These are phyloP conservation scores for Schizosaccharomyces osmophilus DNA, from an alignment of 805 yeast species.

Conservation along the genomic window DNA sequence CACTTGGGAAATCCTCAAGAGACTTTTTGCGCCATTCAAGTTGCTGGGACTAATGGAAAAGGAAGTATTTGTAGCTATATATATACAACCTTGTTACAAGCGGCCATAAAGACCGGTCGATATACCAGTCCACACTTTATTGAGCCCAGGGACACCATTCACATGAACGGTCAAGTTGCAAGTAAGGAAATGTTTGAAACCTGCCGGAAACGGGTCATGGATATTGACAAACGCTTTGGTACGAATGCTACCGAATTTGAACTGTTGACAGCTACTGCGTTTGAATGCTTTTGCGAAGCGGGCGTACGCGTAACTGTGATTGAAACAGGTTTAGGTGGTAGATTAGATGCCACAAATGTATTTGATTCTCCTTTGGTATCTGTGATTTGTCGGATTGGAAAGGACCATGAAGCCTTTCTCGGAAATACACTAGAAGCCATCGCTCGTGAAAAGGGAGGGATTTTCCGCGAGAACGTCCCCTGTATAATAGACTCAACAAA, in stretches of 20 bases:
- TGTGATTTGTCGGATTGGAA: conserved; percentile 68
- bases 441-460: conserved; percentile 92
- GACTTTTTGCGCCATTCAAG: conserved; percentile 45
- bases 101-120: conserved; percentile 41
- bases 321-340: conserved; percentile 97
- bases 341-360: conserved; percentile 84
- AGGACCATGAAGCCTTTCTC: conserved; percentile 70
- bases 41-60: conserved; percentile 95
- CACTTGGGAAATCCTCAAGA: conserved; percentile 47
- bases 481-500: conserved; percentile 49
- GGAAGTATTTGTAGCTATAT: conserved; percentile 94
- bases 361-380: conserved; percentile 59
- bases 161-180: conserved; percentile 69
- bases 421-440: conserved; percentile 75
- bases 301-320: conserved; percentile 82
- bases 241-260: conserved; percentile 32
- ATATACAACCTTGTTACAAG: conserved; percentile 34
- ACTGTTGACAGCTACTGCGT: conserved; percentile 55
- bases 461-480: conserved; percentile 41
- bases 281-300: conserved; percentile 72
- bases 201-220: conserved; percentile 66
- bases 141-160: conserved; percentile 73
- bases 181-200: conserved; percentile 56
- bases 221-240: conserved; percentile 49
- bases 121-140: conserved; percentile 90